A percentile compares a stretch with the other conserved stretches of the same genome.
Conservation (phyloP, 805 yeast genomes). For the Candida adriatica region DNA sequence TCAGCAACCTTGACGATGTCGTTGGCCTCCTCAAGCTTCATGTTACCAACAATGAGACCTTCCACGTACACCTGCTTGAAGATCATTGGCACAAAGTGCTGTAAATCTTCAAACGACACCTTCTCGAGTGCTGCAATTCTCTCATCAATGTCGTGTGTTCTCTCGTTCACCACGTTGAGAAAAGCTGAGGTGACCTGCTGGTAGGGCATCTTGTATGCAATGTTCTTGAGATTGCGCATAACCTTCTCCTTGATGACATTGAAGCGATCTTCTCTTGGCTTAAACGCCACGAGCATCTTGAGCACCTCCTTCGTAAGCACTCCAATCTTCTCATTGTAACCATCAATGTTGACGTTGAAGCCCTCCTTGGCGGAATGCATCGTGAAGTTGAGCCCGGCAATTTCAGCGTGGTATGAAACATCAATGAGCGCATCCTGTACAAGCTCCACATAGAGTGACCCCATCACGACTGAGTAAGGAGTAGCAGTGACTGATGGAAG, state of each 20-base stretch:
- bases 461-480: constrained; percentile 49
- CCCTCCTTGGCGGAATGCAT: constrained; percentile 65
- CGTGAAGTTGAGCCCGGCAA: constrained; percentile 65
- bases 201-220: constrained; percentile 70
- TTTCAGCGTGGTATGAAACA: constrained; percentile 72
- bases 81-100: constrained; percentile 44
- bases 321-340: constrained; percentile 78
- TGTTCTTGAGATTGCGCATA: constrained; percentile 57
- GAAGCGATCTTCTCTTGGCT: constrained; percentile 52
- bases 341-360: constrained; percentile 56
- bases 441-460: constrained; percentile 61
- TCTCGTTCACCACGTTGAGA: constrained; percentile 62
- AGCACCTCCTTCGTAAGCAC: constrained; percentile 57
- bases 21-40: constrained; percentile 45
- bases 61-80: constrained; percentile 59
- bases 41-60: constrained; percentile 73
- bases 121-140: constrained; percentile 42
- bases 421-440: constrained; percentile 73
- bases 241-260: constrained; percentile 58
- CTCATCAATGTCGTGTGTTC: constrained; percentile 58
- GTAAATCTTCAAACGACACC: constrained; percentile 44
- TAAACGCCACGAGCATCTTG: constrained; percentile 42
- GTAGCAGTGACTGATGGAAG: constrained; percentile 56
- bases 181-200: constrained; percentile 62
- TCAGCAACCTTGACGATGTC: constrained; percentile 39